Conservation (phyloP, 768 basidiomycete genomes). For the Lentinus tigrinus region DNA sequence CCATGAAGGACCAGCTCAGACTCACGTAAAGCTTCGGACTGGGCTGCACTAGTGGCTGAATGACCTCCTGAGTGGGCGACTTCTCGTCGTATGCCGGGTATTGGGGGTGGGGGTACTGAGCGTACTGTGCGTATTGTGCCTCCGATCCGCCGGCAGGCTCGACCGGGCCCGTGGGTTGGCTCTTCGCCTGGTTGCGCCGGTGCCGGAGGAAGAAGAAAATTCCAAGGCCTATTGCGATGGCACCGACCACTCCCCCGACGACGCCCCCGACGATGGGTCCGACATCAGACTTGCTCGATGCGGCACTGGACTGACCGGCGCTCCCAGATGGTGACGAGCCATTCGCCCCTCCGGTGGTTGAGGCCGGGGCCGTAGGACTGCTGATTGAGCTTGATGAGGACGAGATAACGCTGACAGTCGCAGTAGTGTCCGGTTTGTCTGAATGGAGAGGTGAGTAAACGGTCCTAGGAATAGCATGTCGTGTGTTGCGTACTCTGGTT, state of each 20-base stretch:
- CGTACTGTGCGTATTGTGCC: not conserved
- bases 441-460: not conserved
- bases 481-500: not conserved
- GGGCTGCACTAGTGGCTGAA: not conserved
- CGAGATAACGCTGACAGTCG: not conserved
- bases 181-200: not conserved
- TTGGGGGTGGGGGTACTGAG: not conserved
- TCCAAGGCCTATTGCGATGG: not conserved
- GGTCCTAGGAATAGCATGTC: not conserved
- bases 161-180: not conserved
- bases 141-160: slow-evolving; percentile 1
- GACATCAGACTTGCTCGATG: slow-evolving; percentile 6
- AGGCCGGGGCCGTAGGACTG: not conserved
- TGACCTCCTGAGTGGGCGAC: not conserved
- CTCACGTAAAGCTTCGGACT: slow-evolving; percentile 15
- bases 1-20: no score
- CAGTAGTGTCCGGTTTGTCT: not conserved
- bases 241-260: slow-evolving; percentile 8
- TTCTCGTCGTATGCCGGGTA: slow-evolving; percentile 3
- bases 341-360: not conserved
- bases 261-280: slow-evolving; percentile 11
- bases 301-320: not conserved
- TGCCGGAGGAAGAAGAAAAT: slow-evolving; percentile 10
- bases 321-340: not conserved
- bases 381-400: not conserved